phyloP scores from a whole-genome alignment of 495 filamentous ascomycete species.

The Penicillium verhagenii region DNA sequence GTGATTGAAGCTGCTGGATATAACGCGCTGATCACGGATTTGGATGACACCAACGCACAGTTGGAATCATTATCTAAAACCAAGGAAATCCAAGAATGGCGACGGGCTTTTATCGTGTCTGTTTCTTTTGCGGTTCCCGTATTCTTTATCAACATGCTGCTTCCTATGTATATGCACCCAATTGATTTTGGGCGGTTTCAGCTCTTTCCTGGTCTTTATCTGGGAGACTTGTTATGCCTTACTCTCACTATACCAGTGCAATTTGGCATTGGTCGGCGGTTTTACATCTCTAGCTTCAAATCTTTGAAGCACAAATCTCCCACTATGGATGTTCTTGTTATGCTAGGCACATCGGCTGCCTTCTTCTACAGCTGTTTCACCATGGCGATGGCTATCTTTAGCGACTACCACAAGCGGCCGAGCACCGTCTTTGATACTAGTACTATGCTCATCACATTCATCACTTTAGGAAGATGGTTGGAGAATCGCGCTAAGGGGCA shows the following conservation, averaged over 20 bases:
- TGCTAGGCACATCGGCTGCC: constrained; percentile 91
- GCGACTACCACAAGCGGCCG: constrained; percentile 69
- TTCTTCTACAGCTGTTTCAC: constrained; percentile 94
- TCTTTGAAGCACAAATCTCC: constrained; percentile 85
- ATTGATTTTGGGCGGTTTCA: constrained; percentile 71
- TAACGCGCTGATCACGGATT: constrained; percentile 86
- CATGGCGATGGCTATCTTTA: constrained; percentile 77
- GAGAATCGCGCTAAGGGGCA: constrained; percentile 97
- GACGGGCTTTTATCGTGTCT: constrained; percentile 70
- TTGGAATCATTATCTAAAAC: constrained; percentile 95
- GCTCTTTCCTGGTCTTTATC: constrained; percentile 71
- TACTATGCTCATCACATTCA: constrained; percentile 98
- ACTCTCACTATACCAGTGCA: constrained; percentile 87
- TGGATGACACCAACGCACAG: constrained; percentile 95
- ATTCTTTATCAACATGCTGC: constrained; percentile 86
- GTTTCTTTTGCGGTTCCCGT: constrained; percentile 84
- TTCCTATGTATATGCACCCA: constrained; percentile 72
- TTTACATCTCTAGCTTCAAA: constrained; percentile 88
- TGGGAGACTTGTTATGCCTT: constrained; percentile 84
- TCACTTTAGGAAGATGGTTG: constrained; percentile 85
- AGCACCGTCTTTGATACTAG: constrained; percentile 94
- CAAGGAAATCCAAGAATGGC: constrained; percentile 93
- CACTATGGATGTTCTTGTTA: constrained; percentile 97
- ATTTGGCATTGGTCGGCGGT: constrained; percentile 92
- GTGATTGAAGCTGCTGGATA: constrained; percentile 75